Conservation (phyloP, 202 grass and related monocot species). For the Hordeum pubiflorum region DNA sequence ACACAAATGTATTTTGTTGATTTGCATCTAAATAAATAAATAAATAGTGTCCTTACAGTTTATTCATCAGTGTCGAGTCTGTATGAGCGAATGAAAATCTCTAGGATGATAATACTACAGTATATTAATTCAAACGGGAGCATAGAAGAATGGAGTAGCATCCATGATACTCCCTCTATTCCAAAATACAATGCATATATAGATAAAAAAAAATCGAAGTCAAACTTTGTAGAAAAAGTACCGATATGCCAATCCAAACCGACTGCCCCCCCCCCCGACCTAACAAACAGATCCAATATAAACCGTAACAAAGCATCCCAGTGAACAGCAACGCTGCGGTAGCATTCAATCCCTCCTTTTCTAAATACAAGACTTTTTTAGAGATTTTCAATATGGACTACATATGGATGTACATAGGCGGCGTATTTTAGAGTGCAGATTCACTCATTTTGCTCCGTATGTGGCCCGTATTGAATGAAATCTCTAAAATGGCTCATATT, state of each 20-base stretch:
- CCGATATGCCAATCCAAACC: neutral
- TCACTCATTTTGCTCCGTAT: too few species aligned
- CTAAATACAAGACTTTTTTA: too few species aligned
- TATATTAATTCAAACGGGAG: neutral
- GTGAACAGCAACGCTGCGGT: neutral
- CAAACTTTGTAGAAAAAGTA: too few species aligned
- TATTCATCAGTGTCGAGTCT: too few species aligned
- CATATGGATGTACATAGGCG: too few species aligned
- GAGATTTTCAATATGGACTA: too few species aligned
- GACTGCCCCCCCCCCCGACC: neutral
- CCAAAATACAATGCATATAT: neutral
- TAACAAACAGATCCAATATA: too few species aligned
- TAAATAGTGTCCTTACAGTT: neutral
- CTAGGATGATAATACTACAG: neutral
- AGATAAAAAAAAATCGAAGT: too few species aligned
- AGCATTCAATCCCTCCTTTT: too few species aligned
- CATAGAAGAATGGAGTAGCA: neutral
- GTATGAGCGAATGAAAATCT: neutral
- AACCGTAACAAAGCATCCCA: neutral
- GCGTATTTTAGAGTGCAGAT: too few species aligned
- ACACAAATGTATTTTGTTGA: neutral
- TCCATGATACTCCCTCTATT: neutral
- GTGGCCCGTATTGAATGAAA: too few species aligned
- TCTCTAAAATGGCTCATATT: too few species aligned
- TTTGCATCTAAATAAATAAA: neutral